Conservation (phyloP, 202 grass and related monocot species). For the Setaria viridis region DNA sequence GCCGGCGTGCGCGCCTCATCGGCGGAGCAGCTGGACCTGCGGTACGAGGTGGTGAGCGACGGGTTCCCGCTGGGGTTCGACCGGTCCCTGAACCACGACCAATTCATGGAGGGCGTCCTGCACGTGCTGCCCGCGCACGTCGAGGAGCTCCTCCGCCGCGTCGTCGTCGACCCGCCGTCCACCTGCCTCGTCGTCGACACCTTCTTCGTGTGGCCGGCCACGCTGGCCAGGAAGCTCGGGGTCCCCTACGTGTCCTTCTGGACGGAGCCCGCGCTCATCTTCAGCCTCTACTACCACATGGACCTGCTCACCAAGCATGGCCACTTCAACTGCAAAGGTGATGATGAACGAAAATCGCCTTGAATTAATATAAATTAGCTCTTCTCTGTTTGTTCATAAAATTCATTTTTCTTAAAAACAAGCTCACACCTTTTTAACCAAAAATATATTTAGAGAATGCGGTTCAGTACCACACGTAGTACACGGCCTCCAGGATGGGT, state of each 20-base stretch:
- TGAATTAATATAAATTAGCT: not conserved
- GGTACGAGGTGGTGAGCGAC: conserved; percentile 69
- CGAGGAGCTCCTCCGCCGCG: conserved; percentile 64
- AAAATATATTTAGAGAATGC: not conserved
- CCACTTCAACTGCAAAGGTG: conserved; percentile 64
- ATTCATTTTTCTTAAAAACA: not conserved
- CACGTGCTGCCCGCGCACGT: conserved; percentile 62
- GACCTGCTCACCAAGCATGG: conserved; percentile 59
- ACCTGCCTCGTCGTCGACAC: conserved; percentile 75
- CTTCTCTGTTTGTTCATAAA: not conserved
- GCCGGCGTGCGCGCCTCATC: not conserved
- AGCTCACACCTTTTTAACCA: not conserved
- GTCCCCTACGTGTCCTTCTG: conserved; percentile 74
- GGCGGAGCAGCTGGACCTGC: conserved; percentile 46
- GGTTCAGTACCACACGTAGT: not conserved
- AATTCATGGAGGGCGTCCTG: conserved; percentile 59
- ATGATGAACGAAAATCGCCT: not conserved
- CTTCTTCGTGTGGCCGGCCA: conserved; percentile 73
- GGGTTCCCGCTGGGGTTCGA: conserved; percentile 61
- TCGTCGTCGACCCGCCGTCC: conserved; percentile 45
- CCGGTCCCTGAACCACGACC: conserved; percentile 63
- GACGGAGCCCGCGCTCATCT: conserved; percentile 77
- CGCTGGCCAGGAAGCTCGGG: conserved; percentile 57
- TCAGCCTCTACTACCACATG: conserved; percentile 70
- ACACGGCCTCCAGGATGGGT: not conserved